Conservation (phyloP, 257 asterid species). For the Echium plantagineum region DNA sequence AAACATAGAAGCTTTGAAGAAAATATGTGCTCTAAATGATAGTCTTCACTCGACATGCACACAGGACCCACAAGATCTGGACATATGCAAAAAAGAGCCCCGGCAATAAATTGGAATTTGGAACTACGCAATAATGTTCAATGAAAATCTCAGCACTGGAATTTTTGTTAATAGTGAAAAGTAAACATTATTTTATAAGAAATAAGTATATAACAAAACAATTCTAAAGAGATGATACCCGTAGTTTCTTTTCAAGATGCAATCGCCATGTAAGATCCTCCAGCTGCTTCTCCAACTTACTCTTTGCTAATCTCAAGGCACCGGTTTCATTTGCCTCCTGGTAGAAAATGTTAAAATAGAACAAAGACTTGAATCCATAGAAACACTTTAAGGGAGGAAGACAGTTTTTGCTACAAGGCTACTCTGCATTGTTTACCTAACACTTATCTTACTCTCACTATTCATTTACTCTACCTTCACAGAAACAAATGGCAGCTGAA, state of each 20-base stretch:
- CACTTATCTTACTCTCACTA: background rate
- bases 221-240: conserved; percentile 36
- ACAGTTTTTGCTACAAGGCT: background rate
- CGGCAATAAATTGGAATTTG: background rate
- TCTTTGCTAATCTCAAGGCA: conserved; percentile 87
- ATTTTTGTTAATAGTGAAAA: too few species aligned
- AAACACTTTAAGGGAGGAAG: background rate
- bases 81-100: too few species aligned
- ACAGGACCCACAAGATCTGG: too few species aligned
- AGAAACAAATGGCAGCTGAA: too few species aligned
- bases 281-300: conserved; percentile 90
- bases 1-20: too few species aligned
- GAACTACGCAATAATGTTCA: background rate
- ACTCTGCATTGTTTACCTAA: too few species aligned
- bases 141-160: background rate
- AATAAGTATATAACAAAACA: background rate
- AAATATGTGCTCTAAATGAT: too few species aligned
- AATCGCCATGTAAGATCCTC: conserved; percentile 98
- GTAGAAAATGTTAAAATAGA: conserved; percentile 2
- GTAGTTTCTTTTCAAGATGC: conserved; percentile 80
- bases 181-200: background rate
- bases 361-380: background rate
- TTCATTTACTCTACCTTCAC: too few species aligned
- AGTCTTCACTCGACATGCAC: too few species aligned
- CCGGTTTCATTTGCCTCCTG: conserved; percentile 99